Base-by-base conservation (phyloP, 805 yeast species). In the Cyberlindnera euphorbiiphila region DNA sequence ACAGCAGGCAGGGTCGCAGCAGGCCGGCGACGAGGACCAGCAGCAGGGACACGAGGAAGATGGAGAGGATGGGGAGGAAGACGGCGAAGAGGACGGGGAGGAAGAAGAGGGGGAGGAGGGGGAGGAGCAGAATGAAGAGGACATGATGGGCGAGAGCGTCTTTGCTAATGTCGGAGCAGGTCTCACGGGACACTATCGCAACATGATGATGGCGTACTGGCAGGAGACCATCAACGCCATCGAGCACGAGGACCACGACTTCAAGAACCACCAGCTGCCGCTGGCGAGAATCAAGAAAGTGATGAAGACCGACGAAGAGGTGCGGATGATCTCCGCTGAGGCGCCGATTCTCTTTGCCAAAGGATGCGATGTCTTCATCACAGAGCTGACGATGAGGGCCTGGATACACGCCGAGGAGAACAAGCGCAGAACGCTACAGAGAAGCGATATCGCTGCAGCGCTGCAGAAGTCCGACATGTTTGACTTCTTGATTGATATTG, bases 391-490 rank as follows among this genome's bases (percentile, higher is more conserved):
- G 11, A 89, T 93, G 96, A 72, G 99, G 41, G 97, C 98, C 7
- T 93, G 98, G 98, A 87, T 93, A 45, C 96, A 89, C 53, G 96
- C 98, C 3, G 98, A 93, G 61, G 96, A 87, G 54, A 86, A 86
- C 65, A 93, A 93, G 58, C 74, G 99, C 49, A 67, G 99, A 43
- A 93, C 99, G 5, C 66, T 93, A 42, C 99, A 93, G 60, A 85
- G 88, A 54, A 78, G 87, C 1, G 99, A 93, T 57, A 88, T 93
- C 45, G 95, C 96, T 2, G 93, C 93, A 13, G 98, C 98, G 1
- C 67, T 94, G 40, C 93, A 88, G 48, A 87, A 87, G 58, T 78
- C 89, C 26, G 98, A 93, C 59, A 91, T 93, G 96, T 94, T 91
- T 69, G 99, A 93, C 57, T 93, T 93, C 57, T 65, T 93, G 39